phyloP scores from a whole-genome alignment of 2,329 filamentous ascomycete species.

The Zopfia rhizophila region DNA sequence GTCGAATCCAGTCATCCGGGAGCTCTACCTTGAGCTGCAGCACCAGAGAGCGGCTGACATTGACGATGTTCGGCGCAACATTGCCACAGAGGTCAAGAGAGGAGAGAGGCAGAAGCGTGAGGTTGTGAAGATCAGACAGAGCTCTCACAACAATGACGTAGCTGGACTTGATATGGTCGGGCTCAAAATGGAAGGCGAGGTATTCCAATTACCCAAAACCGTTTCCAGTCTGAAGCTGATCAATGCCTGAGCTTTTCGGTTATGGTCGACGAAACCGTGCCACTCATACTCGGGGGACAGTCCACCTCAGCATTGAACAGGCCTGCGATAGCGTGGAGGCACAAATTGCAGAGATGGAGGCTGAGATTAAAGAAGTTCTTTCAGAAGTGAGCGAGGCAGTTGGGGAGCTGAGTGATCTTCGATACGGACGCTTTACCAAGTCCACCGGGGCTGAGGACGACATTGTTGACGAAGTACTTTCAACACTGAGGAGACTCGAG shows the following conservation, averaged over 20 bases:
- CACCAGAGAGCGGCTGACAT: constrained; percentile 75
- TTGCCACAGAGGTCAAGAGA: constrained; percentile 71
- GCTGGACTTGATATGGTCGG: constrained; percentile 66
- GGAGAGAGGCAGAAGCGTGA: constrained; percentile 69
- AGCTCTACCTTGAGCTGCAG: constrained; percentile 83
- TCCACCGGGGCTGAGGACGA: constrained; percentile 65
- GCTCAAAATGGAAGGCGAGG: constrained; percentile 65
- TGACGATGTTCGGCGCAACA: constrained; percentile 73
- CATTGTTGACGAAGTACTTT: constrained; percentile 73
- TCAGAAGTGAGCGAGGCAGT: constrained; percentile 72
- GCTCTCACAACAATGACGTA: constrained; percentile 65
- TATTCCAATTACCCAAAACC: constrained; percentile 15
- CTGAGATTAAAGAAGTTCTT: constrained; percentile 70
- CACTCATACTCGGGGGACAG: constrained; percentile 70
- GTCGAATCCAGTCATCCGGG: constrained; percentile 72
- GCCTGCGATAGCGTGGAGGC: constrained; percentile 73
- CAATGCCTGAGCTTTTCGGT: constrained; percentile 65
- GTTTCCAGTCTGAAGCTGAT: constrained; percentile 20
- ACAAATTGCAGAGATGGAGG: constrained; percentile 73
- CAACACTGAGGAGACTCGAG: constrained; percentile 72
- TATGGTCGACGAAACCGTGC: constrained; percentile 55
- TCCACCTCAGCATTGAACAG: constrained; percentile 75
- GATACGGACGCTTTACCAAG: constrained; percentile 76
- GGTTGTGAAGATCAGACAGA: constrained; percentile 64
- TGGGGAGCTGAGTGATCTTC: constrained; percentile 80